Conservation (phyloP, 73 alveolate genomes). For the Paramecium caudatum region DNA sequence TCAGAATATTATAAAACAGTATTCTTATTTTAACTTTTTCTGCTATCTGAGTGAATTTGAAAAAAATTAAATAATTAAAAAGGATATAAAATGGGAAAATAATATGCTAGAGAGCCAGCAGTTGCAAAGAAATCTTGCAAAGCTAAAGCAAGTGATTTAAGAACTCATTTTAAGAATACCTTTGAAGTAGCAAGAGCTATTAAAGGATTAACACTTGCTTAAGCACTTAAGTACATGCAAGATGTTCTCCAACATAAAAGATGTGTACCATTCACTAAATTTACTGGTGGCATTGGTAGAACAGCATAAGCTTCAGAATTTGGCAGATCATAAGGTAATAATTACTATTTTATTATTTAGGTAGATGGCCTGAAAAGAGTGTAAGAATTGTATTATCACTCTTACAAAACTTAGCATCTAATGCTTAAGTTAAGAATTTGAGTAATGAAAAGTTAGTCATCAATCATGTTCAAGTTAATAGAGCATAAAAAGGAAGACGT, state of each 20-base stretch:
- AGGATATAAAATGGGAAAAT: constrained; percentile 84
- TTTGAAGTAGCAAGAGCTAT: constrained; percentile 95
- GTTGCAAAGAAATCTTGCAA: constrained; percentile 88
- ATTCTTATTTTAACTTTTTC: neutral
- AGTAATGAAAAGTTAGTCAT: constrained; percentile 90
- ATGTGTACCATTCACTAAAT: constrained; percentile 94
- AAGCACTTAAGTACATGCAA: constrained; percentile 93
- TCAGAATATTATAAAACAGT: neutral
- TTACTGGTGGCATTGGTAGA: constrained; percentile 95
- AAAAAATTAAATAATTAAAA: constrained; percentile 50
- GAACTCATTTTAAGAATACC: constrained; percentile 96
- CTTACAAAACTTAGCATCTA: constrained; percentile 90
- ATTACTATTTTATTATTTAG: constrained; percentile 19
- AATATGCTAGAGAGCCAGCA: constrained; percentile 89
- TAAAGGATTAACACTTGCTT: constrained; percentile 92
- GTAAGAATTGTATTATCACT: constrained; percentile 89
- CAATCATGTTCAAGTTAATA: constrained; percentile 92
- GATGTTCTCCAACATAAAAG: constrained; percentile 94
- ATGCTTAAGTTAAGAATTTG: constrained; percentile 94
- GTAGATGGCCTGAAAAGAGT: constrained; percentile 98
- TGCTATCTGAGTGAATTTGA: neutral
- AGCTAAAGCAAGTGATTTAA: constrained; percentile 93
- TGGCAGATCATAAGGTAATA: constrained; percentile 85
- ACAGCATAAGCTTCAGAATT: constrained; percentile 90
- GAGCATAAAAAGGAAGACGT: constrained; percentile 98